phyloP scores from a whole-genome alignment of 2,329 filamentous ascomycete genomes.

The Diaporthe longicolla region DNA sequence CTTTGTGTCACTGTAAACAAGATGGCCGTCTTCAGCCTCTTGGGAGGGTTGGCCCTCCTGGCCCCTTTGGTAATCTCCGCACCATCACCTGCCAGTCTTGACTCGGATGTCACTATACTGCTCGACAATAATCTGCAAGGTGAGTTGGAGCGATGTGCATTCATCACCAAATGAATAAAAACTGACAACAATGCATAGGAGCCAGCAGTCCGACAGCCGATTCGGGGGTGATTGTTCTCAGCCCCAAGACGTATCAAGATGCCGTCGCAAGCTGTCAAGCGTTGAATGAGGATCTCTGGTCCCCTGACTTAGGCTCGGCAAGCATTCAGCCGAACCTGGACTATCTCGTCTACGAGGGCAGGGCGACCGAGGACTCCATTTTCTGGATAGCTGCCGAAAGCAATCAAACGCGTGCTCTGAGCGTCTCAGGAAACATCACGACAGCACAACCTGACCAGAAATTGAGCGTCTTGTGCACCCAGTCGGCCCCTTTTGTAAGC shows the following conservation, averaged over 20 bases:
- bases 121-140: slow-evolving; percentile 59
- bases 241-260: slow-evolving; percentile 47
- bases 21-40: slow-evolving; percentile 38
- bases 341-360: slow-evolving; percentile 54
- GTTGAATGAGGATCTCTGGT: slow-evolving; percentile 59
- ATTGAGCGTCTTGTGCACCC: slow-evolving; percentile 58
- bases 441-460: slow-evolving; percentile 37
- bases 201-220: slow-evolving; percentile 49
- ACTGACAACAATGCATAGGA: slow-evolving; percentile 47
- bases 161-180: background rate
- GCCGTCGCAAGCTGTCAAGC: slow-evolving; percentile 52
- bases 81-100: slow-evolving; percentile 53
- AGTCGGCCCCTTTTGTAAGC: slow-evolving; percentile 59
- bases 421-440: slow-evolving; percentile 47
- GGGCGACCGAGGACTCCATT: slow-evolving; percentile 45
- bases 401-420: slow-evolving; percentile 48
- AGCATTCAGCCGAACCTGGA: slow-evolving; percentile 53
- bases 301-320: slow-evolving; percentile 46
- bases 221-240: slow-evolving; percentile 55
- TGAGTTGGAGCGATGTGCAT: slow-evolving; percentile 35
- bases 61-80: slow-evolving; percentile 45
- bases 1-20: background rate
- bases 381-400: slow-evolving; percentile 55
- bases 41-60: slow-evolving; percentile 43
- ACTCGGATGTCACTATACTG: slow-evolving; percentile 55